phyloP scores from a whole-genome alignment of 2,329 filamentous ascomycete genomes.

The Podosphaera fusca region DNA sequence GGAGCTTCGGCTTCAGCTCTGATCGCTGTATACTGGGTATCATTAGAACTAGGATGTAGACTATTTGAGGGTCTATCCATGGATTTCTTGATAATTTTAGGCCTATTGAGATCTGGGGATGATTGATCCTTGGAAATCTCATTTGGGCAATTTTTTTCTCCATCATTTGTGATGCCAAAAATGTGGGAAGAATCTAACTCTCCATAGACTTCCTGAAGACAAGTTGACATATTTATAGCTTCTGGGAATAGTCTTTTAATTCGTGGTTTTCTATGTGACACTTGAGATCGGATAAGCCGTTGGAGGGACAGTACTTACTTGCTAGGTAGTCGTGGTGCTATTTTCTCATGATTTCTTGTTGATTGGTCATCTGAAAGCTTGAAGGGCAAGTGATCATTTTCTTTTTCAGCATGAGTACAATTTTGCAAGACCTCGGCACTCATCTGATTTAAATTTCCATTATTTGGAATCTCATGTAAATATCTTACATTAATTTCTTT shows the following conservation, averaged over 20 bases:
- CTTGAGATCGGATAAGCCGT: background rate
- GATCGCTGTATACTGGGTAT: too few species aligned
- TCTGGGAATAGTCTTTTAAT: conserved; percentile 4
- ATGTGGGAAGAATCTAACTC: background rate
- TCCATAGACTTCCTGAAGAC: background rate
- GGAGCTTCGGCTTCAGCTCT: too few species aligned
- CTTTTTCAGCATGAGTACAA: background rate
- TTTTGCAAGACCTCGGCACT: background rate
- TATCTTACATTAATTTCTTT: too few species aligned
- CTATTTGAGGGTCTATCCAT: too few species aligned
- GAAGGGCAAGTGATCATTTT: background rate
- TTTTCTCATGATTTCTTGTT: background rate
- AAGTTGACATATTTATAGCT: background rate
- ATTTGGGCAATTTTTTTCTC: background rate
- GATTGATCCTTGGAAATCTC: too few species aligned
- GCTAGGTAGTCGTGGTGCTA: background rate
- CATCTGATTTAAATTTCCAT: too few species aligned
- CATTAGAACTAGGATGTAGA: too few species aligned
- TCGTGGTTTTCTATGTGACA: conserved; percentile 8
- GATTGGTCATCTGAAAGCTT: background rate
- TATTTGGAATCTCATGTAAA: too few species aligned
- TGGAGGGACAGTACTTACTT: background rate
- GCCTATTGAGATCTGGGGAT: too few species aligned
- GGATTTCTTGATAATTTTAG: too few species aligned
- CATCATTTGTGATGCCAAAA: background rate